Evolutionary conservation across 2,329 filamentous ascomycete species (phyloP), one percentile per base, ranked within the genome.

Genomic region (Colletotrichum sp.): DNA sequence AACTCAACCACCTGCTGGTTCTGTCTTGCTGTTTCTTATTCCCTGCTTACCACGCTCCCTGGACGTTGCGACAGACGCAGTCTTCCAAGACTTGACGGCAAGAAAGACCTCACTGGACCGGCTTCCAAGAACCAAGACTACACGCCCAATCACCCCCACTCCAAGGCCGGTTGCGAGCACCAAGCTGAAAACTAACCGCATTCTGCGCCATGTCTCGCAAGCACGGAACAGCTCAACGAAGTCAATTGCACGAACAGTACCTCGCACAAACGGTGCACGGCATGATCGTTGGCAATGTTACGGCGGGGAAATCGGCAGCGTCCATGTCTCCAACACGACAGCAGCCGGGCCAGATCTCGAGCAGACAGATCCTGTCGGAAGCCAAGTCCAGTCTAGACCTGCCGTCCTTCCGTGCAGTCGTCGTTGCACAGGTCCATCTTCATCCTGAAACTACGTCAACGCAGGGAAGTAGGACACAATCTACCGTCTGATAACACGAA

Each of bases 381-480:
- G n/a, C 32, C 69, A 67, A 72, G 63, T 68, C n/a, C n/a, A 72
- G 69, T 39, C 69, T 59, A 34, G 36, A 43, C 16, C 64, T 72
- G 68, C 52, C 61, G 21, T 24, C 57, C 43, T 36, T 26, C 32
- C 52, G 52, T 13, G 28, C 8, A 24, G 34, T 30, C 18, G 16
- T 26, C 28, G 36, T 74, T 24, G 30, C 61, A 74, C 52, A 32
- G 57, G 8, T 24, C 66, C 61, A 21, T 72, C 43, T 21, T 71
- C 57, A 32, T 68, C 57, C 63, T 68, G 70, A 69, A 76, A 74
- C 72, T 39, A 32, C 32, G 16, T 48, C 32, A 36, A 74, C 36
- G 71, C 70, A 76, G 71, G 74, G 70, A 36, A 69, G 32, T 30
- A 65, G 60, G 48, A 65, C 48, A 30, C 59, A 60, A 39, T 65